phyloP scores from a whole-genome alignment of 2,329 filamentous ascomycete genomes.

The Immersiporthe knoxdaviesiana region DNA sequence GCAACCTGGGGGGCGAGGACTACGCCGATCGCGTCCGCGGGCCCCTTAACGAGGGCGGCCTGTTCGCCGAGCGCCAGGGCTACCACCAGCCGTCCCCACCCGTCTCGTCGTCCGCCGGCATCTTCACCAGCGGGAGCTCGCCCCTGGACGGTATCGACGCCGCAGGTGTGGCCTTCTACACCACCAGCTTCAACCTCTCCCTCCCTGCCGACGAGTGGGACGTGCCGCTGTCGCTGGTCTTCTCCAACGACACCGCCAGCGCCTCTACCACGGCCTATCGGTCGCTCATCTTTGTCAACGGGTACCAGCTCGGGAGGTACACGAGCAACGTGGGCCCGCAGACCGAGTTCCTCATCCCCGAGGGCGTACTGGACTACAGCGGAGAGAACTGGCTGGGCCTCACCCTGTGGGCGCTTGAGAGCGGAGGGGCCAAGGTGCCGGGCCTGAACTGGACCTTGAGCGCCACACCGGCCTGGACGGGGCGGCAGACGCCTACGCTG shows the following conservation, averaged over 20 bases:
- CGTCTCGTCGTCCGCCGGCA: conserved; percentile 36
- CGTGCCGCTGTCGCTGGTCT: conserved; percentile 58
- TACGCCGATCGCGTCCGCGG: conserved; percentile 60
- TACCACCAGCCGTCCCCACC: conserved; percentile 57
- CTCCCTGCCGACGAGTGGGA: conserved; percentile 56
- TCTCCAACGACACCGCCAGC: conserved; percentile 46
- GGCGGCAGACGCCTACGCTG: conserved; percentile 38
- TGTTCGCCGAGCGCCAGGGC: conserved; percentile 60
- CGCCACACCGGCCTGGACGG: conserved; percentile 40
- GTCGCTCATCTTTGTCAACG: conserved; percentile 69
- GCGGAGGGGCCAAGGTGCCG: conserved; percentile 55
- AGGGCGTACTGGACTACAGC: conserved; percentile 68
- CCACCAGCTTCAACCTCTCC: conserved; percentile 55
- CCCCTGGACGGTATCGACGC: conserved; percentile 43
- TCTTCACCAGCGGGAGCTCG: conserved; percentile 45
- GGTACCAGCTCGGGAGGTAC: conserved; percentile 63
- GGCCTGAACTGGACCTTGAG: conserved; percentile 41
- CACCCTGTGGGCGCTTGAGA: conserved; percentile 66
- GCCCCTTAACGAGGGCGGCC: conserved; percentile 63
- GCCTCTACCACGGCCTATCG: conserved; percentile 46
- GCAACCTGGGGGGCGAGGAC: conserved; percentile 63
- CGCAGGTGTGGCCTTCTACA: conserved; percentile 60
- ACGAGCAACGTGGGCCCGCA: conserved; percentile 71
- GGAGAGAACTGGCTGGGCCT: conserved; percentile 68
- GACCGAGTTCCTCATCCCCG: conserved; percentile 66